Base-by-base conservation (phyloP, 2,329 filamentous ascomycete genomes). In the Lecanoromycetidae sp. region DNA sequence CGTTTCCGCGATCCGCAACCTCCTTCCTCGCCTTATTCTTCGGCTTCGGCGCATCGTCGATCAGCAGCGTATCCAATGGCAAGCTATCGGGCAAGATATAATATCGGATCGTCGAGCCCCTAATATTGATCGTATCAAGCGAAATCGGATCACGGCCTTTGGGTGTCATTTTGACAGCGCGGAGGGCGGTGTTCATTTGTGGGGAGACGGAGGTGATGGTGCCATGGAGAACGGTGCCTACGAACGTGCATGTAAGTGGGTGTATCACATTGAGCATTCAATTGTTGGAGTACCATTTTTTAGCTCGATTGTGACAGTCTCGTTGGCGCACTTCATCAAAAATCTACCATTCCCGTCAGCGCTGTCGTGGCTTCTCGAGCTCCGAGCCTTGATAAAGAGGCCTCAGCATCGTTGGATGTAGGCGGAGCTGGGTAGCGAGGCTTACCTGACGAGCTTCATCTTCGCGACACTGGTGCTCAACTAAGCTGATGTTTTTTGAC, bases 21-120 rank as follows among this genome's bases (percentile, higher is more conserved):
- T 96, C 91, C 75, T 98, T 98, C 63, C 90, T 79, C 22, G 91
- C 90, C 80, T 98, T 98, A 72, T 98, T 98, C 83, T 96, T 96
- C 52, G 91, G 90, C 74, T 98, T 98, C 43, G 90, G 87, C 60
- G 87, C 80, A 68, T 98, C 91, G 65, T 98, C 91, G 57, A 98
- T 87, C 53, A 98, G 76, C 44, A 98, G 76, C 33, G 90, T 95
- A 67, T 98, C 91, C 55, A 98, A 77, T 32, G 90, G 90, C 60
- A 98, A 76, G 54, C 85, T 91, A 70, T 98, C 91, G 48, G 91
- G 91, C 9, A 98, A 82, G 64, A 98, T 94, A 65, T 84, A 90
- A 70, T 95, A 95, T 67, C 91, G 81, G 65, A 98, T 93, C 17
- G 88, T 95, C 52, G 85, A 93, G 59, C 91, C 91, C 57, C 91